phyloP scores from a whole-genome alignment of 1,139 yeast genomes.

The Hyphopichia buzzinii region DNA sequence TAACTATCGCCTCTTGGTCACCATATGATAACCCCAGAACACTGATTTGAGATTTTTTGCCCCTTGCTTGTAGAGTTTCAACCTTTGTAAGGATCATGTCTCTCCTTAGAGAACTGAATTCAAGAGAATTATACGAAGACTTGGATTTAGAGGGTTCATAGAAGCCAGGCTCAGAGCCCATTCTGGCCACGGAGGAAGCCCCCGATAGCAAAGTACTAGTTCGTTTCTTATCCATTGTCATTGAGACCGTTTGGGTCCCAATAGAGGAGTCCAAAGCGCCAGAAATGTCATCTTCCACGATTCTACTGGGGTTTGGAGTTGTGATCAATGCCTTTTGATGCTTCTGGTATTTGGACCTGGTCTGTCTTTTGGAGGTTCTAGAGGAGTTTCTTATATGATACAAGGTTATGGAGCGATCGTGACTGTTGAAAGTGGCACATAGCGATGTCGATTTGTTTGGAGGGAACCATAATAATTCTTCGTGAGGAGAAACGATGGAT shows the following conservation, averaged over 20 bases:
- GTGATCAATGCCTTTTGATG: constrained; percentile 28
- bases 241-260: constrained; percentile 19
- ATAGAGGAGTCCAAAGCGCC: constrained; percentile 14
- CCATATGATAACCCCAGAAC: constrained; percentile 45
- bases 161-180: constrained; percentile 47
- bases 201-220: constrained; percentile 55
- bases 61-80: constrained; percentile 40
- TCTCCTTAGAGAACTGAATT: constrained; percentile 42
- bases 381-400: constrained; percentile 52
- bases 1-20: constrained; percentile 59
- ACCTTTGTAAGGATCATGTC: constrained; percentile 68
- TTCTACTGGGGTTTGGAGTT: constrained; percentile 44
- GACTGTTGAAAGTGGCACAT: constrained; percentile 52
- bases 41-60: constrained; percentile 32
- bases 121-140: constrained; percentile 15
- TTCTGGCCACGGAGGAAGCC: constrained; percentile 58
- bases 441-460: constrained; percentile 32
- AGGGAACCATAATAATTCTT: constrained; percentile 56
- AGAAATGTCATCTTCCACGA: constrained; percentile 39
- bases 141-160: constrained; percentile 25
- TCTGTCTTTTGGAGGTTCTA: constrained; percentile 14
- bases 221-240: constrained; percentile 51
- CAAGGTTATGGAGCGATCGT: constrained; percentile 42
- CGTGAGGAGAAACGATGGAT: constrained; percentile 58
- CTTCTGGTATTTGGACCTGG: constrained; percentile 16